Percentiles rank a stretch among this genome's conserved stretches.
phyloP scores from a whole-genome alignment of 805 yeast species.

The Saccharomycopsis guyanensis region DNA sequence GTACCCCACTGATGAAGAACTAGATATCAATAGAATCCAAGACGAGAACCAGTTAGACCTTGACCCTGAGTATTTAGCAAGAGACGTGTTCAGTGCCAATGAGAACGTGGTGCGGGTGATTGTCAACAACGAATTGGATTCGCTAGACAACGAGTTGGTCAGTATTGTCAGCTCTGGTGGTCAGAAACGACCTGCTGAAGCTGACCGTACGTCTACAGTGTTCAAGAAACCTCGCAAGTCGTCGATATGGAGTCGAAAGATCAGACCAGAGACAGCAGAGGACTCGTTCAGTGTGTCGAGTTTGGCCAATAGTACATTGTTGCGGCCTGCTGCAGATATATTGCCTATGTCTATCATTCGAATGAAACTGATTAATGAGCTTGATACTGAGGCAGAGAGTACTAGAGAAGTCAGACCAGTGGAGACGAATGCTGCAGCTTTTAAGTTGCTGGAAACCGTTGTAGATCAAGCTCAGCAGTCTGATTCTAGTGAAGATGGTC shows the following conservation, averaged over 20 bases:
- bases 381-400: too few species aligned
- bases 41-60: constrained; percentile 35
- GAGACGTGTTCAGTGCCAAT: constrained; percentile 29
- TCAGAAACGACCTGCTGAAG: not conserved
- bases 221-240: not conserved
- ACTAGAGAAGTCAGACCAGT: too few species aligned
- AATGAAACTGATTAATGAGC: too few species aligned
- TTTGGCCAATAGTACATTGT: not conserved
- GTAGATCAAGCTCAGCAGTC: too few species aligned
- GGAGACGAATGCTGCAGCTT: too few species aligned
- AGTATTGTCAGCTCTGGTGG: too few species aligned
- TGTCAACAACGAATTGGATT: constrained; percentile 17
- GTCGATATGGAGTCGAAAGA: not conserved
- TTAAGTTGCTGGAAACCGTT: too few species aligned
- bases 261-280: not conserved
- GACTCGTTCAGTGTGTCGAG: not conserved
- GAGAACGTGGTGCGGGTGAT: constrained; percentile 14
- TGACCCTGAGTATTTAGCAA: constrained; percentile 36
- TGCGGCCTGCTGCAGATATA: not conserved
- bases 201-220: not conserved
- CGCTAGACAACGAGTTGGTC: constrained; percentile 8
- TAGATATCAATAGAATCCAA: constrained; percentile 33
- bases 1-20: constrained; percentile 32
- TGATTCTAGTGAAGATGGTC: too few species aligned
- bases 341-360: too few species aligned